These are phyloP conservation scores for Cercospora canescens DNA, from an alignment of 2,329 filamentous ascomycete species.

Conservation along the genomic window DNA sequence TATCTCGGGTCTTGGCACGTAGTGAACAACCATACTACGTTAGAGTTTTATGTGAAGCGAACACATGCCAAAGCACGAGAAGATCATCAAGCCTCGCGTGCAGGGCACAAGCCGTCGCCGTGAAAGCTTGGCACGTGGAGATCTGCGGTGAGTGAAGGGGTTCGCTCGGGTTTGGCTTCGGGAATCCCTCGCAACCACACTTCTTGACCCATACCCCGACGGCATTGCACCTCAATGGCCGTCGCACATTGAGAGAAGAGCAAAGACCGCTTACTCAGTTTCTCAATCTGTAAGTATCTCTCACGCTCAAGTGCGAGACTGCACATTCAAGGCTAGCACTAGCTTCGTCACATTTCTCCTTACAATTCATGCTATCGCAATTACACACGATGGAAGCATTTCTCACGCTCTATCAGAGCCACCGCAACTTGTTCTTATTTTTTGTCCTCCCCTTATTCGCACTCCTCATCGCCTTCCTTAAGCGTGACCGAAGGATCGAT, in stretches of 20 bases:
- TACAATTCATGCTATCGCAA: background rate
- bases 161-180: background rate
- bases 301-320: background rate
- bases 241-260: background rate
- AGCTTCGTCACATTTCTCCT: background rate
- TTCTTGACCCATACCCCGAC: background rate
- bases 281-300: background rate
- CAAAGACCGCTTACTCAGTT: background rate
- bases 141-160: background rate
- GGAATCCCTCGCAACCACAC: conserved; percentile 4
- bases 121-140: background rate
- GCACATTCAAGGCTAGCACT: background rate
- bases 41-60: background rate
- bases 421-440: background rate
- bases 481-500: background rate
- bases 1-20: background rate
- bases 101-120: background rate
- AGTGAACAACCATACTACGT: background rate
- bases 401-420: background rate
- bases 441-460: background rate
- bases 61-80: background rate
- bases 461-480: background rate
- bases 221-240: background rate
- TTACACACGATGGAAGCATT: background rate
- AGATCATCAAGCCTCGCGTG: conserved; percentile 1